Base-by-base conservation (phyloP, 2,329 filamentous ascomycete genomes). In the Cordyceps militaris region DNA sequence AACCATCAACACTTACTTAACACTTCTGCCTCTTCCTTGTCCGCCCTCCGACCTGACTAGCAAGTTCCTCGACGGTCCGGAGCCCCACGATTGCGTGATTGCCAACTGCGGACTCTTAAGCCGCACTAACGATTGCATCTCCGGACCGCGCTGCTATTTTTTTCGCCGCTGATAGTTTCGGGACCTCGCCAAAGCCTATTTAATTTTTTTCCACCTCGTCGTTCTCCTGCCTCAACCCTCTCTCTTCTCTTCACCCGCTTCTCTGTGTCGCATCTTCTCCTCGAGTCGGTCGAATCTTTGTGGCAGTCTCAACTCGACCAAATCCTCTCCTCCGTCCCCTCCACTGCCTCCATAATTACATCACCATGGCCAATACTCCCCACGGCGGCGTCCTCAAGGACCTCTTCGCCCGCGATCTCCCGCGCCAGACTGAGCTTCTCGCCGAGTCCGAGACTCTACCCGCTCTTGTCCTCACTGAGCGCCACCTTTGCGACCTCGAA, bases 321-420 rank as follows among this genome's bases (percentile, higher is more conserved):
- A 56, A 36, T 48, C 38, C 10, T 24, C 43, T 44, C 21, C 5
- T 4, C 6, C 7, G 28, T 23, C 47, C 36, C 26, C 36, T 49
- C 54, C 16, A 24, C 26, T 26, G 58, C 24, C 57, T 59, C 51
- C 60, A 49, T 42, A 54, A 32, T 49, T 57, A 59, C 61, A 59
- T 59, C 68, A 79, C 63, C 64, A 87, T 87, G 84, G 83, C 84
- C 69, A 86, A 86, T 74, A 67, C 83, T 73, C 89, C 89, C 65
- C 88, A 94, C 71, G 93, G 93, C 77, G 94, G 94, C 71, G 81
- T 93, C 81, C 89, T 99, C 70, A 97, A 97, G 88, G 94, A 99
- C 81, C 85, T 99, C 72, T 83, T 97, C 67, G 92, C 91, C 64
- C 88, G 94, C 77, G 94, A 99, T 83, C 83, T 86, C 63, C 89